These are phyloP conservation scores for Thinopyrum elongatum DNA, from an alignment of 176 grass and related monocot genomes.

Conservation along the genomic window DNA sequence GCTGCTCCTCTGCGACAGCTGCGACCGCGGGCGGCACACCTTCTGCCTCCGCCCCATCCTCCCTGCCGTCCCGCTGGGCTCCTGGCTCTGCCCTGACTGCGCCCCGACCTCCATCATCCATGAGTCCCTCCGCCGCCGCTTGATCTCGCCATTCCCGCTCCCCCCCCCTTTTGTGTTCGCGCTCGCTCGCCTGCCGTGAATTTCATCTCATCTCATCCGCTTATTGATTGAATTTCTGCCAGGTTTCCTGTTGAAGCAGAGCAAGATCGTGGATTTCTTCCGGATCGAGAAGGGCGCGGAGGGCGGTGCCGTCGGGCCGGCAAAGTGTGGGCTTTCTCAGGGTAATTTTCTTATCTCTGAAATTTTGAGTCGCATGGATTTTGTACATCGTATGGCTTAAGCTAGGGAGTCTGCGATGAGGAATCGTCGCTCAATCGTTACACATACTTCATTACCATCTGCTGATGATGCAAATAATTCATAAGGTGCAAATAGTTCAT, in stretches of 20 bases:
- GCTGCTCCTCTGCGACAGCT: slow-evolving; percentile 76
- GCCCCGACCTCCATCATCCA: slow-evolving; percentile 30
- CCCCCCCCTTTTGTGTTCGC: not conserved
- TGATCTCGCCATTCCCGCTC: not conserved
- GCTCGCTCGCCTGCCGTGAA: not conserved
- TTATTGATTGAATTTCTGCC: not conserved
- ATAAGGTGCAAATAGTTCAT: not conserved
- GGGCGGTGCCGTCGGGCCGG: not conserved
- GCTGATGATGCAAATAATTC: not conserved
- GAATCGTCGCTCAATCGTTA: not conserved
- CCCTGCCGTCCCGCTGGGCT: slow-evolving; percentile 58
- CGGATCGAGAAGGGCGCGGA: slow-evolving; percentile 54
- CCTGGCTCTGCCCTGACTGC: slow-evolving; percentile 77
- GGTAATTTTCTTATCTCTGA: slow-evolving; percentile 37
- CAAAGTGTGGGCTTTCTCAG: slow-evolving; percentile 49
- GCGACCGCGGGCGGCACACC: slow-evolving; percentile 69
- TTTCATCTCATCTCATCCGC: not conserved
- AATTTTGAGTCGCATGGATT: not conserved
- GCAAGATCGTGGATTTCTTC: slow-evolving; percentile 92
- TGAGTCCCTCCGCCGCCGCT: slow-evolving; percentile 1
- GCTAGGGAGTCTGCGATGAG: not conserved
- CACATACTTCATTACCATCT: not conserved
- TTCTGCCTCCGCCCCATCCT: slow-evolving; percentile 86
- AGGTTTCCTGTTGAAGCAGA: slow-evolving; percentile 79
- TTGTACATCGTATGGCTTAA: not conserved